phyloP scores from a whole-genome alignment of 2,329 filamentous ascomycete species.

The Geosmithia morbida region DNA sequence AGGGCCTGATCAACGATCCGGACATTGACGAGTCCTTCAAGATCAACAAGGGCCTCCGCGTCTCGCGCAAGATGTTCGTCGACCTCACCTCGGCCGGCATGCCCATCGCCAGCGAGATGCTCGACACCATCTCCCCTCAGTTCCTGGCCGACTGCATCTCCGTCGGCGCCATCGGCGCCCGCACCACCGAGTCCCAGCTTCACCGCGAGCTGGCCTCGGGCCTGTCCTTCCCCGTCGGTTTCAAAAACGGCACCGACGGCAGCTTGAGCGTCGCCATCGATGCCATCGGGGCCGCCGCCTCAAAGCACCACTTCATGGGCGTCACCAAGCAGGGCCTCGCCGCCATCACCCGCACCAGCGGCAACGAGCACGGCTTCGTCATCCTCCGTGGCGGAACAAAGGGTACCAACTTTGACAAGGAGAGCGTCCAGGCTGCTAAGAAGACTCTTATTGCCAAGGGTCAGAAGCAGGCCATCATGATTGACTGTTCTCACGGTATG shows the following conservation, averaged over 20 bases:
- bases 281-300: conserved; percentile 74
- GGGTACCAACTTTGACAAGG: conserved; percentile 87
- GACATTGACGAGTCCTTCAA: conserved; percentile 95
- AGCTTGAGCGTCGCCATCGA: conserved; percentile 85
- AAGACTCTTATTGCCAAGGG: conserved; percentile 70
- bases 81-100: conserved; percentile 79
- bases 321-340: conserved; percentile 96
- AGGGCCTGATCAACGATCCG: conserved; percentile 97
- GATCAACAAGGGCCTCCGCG: conserved; percentile 95
- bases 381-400: conserved; percentile 84
- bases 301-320: conserved; percentile 95
- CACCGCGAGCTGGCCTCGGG: conserved; percentile 93
- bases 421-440: conserved; percentile 66
- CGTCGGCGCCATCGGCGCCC: conserved; percentile 85
- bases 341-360: conserved; percentile 82
- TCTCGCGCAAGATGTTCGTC: conserved; percentile 85
- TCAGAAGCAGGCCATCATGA: conserved; percentile 83
- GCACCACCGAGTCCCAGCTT: conserved; percentile 92
- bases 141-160: conserved; percentile 94
- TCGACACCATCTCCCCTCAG: conserved; percentile 96
- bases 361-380: conserved; percentile 95
- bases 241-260: conserved; percentile 98
- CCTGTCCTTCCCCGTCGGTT: conserved; percentile 92
- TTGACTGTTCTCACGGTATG: conserved; percentile 92
- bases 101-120: conserved; percentile 95